Base-by-base conservation (phyloP, 192 early-diverging fungal genomes). In the Linnemannia zychae region DNA sequence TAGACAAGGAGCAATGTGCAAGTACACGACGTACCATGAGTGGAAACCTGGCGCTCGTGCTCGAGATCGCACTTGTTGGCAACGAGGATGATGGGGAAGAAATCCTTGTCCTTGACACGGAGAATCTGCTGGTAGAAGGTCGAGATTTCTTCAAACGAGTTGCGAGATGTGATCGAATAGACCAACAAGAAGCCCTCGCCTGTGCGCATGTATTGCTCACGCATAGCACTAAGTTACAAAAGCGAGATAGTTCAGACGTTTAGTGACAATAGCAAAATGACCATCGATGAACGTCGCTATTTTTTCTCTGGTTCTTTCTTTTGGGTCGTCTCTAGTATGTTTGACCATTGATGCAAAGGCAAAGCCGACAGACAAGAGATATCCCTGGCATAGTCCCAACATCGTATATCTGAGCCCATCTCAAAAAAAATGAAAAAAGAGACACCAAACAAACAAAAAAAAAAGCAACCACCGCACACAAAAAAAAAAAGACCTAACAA, bases 121-220 rank as follows among this genome's bases (percentile, higher is more conserved):
- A 92, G 89, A 74, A 99, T 98, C 88, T 98, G 98, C 80, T 98
- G 94, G 86, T 95, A 93, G 87, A 99, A 98, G 28, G 93, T 93
- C 44, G 92, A 94, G 78, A 99, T 95, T 86, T 97, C 95, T 73
- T 98, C 96, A 88, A 98, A 98, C 37, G 97, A 96, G 78, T 94
- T 92, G 52, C 97, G 93, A 33, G 97, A 96, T 69, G 95, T 97
- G 79, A 98, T 98, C 71, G 93, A 95, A 89, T 98, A 99, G 17
- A 97, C 96, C 11, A 98, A 90, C 60, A 99, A 82, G 81, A 99
- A 99, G 17, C 97, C 98, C 87, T 99, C 97, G 52, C 98, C 97
- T 71, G 96, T 95, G 20, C 96, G 94, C 92, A 98, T 98, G 92
- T 97, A 99, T 88, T 99, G 97, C 87, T 99, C 98, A 34, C 97